Evolutionary conservation across 345 rosid genomes (phyloP), one percentile per base, ranked within the genome.

Genomic region (Eutrema japonicum): DNA sequence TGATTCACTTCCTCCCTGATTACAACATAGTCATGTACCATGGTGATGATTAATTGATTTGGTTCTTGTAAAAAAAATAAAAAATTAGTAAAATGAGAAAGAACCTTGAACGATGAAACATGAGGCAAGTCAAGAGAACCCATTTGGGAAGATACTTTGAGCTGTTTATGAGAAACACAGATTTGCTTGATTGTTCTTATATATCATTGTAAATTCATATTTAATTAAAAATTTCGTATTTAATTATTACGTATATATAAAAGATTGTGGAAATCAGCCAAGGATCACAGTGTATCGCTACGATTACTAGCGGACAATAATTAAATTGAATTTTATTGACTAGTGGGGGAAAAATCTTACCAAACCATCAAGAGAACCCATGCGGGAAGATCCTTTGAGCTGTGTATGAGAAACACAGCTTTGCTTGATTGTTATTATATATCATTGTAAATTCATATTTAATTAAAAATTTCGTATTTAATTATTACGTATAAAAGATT

Each of bases 1-100:
- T 43, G 82, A 79, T 61, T 86, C 88, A 30, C 73, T 80, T 48
- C 84, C 86, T 32, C 83, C 85, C 74, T 41, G 37, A 22, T 38
- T 3, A 58, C 26, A 57, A 16, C 16, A 38, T 0, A 49, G 49
- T 18, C 13, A 45, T 46, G 29, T 12, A 33, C 12, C 26, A n/a
- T 33, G n/a, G 8, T 48, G 40, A 32, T 46, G 9, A 8, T 9
- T 42, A 27, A 42, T 32, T 26, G 1, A 40, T 30, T 41, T 54
- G 12, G 5, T 10, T 27, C 10, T 27, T 56, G 10, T 38, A 8
- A 10, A 38, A 38, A 38, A 1, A 29, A 2, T n/a, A 12, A 8
- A 10, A 7, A 45, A 6, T 8, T 35, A 32, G 22, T 22, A 22
- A 1, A 22, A 22, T 22, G 11, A 57, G 57, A 35, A 47, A 70